Evolutionary conservation across 768 basidiomycete species (phyloP), one percentile per base, ranked within the genome.

Genomic region (Coprinellus micaceus): DNA sequence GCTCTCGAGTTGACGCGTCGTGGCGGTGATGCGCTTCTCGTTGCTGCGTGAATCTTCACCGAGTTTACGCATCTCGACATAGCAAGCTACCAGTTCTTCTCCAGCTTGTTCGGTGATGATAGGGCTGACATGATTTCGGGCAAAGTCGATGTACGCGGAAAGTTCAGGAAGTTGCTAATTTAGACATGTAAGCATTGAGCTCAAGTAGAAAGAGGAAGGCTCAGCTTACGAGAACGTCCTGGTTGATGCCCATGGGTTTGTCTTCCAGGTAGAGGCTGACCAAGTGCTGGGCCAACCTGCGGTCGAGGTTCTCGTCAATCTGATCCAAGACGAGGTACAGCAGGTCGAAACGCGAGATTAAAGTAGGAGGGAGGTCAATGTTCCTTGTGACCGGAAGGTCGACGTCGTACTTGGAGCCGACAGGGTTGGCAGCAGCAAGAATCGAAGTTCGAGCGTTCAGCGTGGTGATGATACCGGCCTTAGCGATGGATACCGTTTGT

Each of bases 401-500:
- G 45, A 90, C 85, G 70, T 98, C 91, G 74, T 98, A 98, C 68
- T 92, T 93, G 0, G 93, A 95, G 17, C 91, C 93, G 25, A 98
- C 91, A 1, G 97, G 97, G 67, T 99, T 98, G 22, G 97, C 97
- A 5, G 95, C 97, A 1, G 97, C 97, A 10, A 99, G 80, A 61
- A 99, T 94, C 0, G 96, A 98, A 0, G 97, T 98, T n/a, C 97
- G 82, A 0, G 97, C 97, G 64, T 99, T 99, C 57, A 99, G 78
- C 0, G 97, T 99, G 0, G 97, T 98, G 66, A 98, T 98, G 62
- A 99, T 99, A 10, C 97, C 97, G 0, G 97, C 97, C 73, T 98
- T 99, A 5, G 97, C 97, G 59, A 98, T 96, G 3, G 95, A 98
- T 19, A 98, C 96, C 1, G 96, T 98, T 85, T 98, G 95, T 85